Conservation (phyloP, 495 filamentous ascomycete genomes). For the Niebla homalea region DNA sequence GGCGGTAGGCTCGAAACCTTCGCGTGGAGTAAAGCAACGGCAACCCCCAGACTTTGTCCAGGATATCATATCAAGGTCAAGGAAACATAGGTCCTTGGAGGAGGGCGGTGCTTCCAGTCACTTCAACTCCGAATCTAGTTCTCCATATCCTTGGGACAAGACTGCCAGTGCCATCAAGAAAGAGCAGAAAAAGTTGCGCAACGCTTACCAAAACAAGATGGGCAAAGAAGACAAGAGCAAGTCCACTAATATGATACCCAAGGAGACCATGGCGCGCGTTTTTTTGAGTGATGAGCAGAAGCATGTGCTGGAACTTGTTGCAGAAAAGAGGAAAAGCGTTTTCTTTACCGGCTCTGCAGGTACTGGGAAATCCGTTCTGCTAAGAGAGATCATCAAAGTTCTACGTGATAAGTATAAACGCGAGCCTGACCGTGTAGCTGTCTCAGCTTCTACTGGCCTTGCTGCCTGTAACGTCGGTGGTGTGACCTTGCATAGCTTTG, state of each 20-base stretch:
- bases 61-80: background rate
- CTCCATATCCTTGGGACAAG: conserved; percentile 58
- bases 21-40: conserved; percentile 12
- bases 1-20: conserved; percentile 26
- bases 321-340: conserved; percentile 65
- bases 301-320: conserved; percentile 67
- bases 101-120: conserved; percentile 2
- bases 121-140: conserved; percentile 26
- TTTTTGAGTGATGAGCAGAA: conserved; percentile 76
- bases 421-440: conserved; percentile 71
- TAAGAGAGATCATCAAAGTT: conserved; percentile 75
- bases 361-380: conserved; percentile 92
- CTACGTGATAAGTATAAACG: conserved; percentile 59
- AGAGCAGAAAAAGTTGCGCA: conserved; percentile 60
- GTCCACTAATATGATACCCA: conserved; percentile 22
- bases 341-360: conserved; percentile 98
- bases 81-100: background rate
- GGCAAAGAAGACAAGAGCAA: conserved; percentile 29
- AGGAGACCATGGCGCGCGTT: conserved; percentile 38
- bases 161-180: conserved; percentile 72
- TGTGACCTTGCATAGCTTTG: conserved; percentile 89
- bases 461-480: conserved; percentile 95
- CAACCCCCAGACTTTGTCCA: background rate
- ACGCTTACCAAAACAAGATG: conserved; percentile 45
- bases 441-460: conserved; percentile 90